These are phyloP conservation scores for Pichia pseudocactophila DNA, from an alignment of 805 yeast species.

Conservation along the genomic window DNA sequence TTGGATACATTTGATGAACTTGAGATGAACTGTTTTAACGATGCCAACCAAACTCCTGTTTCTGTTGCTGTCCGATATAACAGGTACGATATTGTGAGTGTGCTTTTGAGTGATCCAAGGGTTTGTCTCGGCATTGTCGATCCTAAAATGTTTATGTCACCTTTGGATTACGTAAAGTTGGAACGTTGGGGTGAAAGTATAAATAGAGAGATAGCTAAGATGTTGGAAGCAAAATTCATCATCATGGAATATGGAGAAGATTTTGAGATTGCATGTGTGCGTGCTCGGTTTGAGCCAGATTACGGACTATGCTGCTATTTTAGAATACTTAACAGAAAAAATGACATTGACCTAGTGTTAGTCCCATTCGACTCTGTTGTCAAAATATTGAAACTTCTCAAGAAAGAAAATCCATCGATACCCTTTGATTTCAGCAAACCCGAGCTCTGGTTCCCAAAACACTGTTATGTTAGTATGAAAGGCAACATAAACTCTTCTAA, in stretches of 20 bases:
- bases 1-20: constrained; percentile 30
- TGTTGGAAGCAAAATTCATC: constrained; percentile 26
- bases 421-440: constrained; percentile 17
- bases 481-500: constrained; percentile 25
- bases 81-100: constrained; percentile 48
- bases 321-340: constrained; percentile 9
- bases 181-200: constrained; percentile 15
- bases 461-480: constrained; percentile 14
- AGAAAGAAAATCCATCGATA: constrained; percentile 28
- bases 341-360: constrained; percentile 4
- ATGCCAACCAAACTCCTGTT: constrained; percentile 56
- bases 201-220: constrained; percentile 25
- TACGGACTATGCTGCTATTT: constrained; percentile 23
- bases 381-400: constrained; percentile 28
- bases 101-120: constrained; percentile 40
- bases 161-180: constrained; percentile 39
- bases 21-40: constrained; percentile 54
- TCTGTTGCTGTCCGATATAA: constrained; percentile 63
- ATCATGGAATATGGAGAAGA: constrained; percentile 17
- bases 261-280: constrained; percentile 24
- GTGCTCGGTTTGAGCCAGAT: constrained; percentile 26
- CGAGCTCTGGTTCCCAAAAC: constrained; percentile 20
- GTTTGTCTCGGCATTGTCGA: constrained; percentile 35
- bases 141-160: constrained; percentile 26
- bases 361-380: constrained; percentile 25